Conservation (phyloP, 441 rosid genomes). For the Geranium incanum region DNA sequence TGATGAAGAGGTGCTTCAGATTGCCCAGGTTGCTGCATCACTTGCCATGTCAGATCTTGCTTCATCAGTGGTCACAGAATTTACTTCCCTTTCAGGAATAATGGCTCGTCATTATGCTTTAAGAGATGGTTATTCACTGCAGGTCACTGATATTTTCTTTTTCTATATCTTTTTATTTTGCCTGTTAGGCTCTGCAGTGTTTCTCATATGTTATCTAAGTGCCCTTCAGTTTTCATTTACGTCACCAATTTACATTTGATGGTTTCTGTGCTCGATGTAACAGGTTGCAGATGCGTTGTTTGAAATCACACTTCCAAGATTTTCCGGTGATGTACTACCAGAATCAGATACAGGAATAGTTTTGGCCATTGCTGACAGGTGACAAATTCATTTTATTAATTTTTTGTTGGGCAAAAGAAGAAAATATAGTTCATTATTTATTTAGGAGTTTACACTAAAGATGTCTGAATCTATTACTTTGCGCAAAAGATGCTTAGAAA, state of each 20-base stretch:
- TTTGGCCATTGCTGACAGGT: constrained; percentile 93
- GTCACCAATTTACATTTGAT: not conserved
- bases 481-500: not conserved
- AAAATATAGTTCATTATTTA: not conserved
- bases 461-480: not conserved
- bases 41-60: constrained; percentile 98
- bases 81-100: constrained; percentile 82
- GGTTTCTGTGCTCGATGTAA: constrained; percentile 20
- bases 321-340: constrained; percentile 83
- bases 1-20: constrained; percentile 44
- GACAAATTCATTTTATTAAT: constrained; percentile 17
- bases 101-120: constrained; percentile 98
- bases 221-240: no score
- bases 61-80: constrained; percentile 85
- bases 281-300: constrained; percentile 91
- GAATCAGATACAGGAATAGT: constrained; percentile 77
- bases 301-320: constrained; percentile 80
- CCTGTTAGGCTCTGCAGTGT: not conserved
- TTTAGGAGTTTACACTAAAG: not conserved
- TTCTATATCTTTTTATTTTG: constrained; percentile 14
- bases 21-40: constrained; percentile 70
- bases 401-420: not conserved
- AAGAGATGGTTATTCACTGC: constrained; percentile 74
- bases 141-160: constrained; percentile 42
- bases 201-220: no score